Percentiles rank a stretch among this genome's conserved stretches.
Evolutionary conservation across 2,329 filamentous ascomycete species (phyloP).

Genomic region (Fusarium heterosporum): DNA sequence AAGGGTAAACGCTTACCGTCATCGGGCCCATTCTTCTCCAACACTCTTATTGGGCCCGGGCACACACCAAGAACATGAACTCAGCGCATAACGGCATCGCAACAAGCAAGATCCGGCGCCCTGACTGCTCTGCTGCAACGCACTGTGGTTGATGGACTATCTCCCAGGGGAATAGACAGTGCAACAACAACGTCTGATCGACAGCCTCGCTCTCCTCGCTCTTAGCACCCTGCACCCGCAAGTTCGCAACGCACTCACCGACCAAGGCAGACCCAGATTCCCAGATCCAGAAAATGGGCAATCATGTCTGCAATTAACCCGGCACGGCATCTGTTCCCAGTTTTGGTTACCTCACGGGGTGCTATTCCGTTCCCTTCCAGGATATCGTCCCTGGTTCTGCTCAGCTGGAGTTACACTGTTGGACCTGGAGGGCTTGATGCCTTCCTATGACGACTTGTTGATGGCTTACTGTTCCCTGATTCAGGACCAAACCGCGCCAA

Average conservation of each 20-base stretch:
- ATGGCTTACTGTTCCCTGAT: constrained; percentile 29
- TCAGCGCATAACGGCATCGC: constrained; percentile 20
- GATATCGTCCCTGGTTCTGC: constrained; percentile 8
- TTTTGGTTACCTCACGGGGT: constrained; percentile 15
- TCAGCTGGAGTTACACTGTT: constrained; percentile 17
- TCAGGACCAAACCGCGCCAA: constrained; percentile 21
- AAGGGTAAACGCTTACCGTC: constrained; percentile 37
- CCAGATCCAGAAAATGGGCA: neutral
- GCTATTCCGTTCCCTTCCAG: constrained; percentile 16
- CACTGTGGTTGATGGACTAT: constrained; percentile 3
- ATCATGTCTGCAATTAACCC: constrained; percentile 18
- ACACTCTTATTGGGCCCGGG: constrained; percentile 15
- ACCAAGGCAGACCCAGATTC: constrained; percentile 33
- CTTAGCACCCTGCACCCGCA: neutral
- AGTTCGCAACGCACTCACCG: neutral
- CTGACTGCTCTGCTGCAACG: neutral
- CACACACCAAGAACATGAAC: constrained; percentile 16
- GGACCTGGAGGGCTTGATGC: constrained; percentile 8
- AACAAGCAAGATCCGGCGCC: constrained; percentile 35
- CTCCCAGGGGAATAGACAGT: neutral
- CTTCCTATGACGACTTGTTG: constrained; percentile 34
- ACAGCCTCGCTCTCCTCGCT: neutral
- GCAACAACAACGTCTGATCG: constrained; percentile 4
- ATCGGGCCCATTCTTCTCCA: constrained; percentile 28
- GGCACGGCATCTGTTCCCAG: constrained; percentile 27